Percentiles rank a stretch among this genome's conserved stretches.
phyloP scores from a whole-genome alignment of 148 eudicot genomes.

The Chenopodium quinoa region DNA sequence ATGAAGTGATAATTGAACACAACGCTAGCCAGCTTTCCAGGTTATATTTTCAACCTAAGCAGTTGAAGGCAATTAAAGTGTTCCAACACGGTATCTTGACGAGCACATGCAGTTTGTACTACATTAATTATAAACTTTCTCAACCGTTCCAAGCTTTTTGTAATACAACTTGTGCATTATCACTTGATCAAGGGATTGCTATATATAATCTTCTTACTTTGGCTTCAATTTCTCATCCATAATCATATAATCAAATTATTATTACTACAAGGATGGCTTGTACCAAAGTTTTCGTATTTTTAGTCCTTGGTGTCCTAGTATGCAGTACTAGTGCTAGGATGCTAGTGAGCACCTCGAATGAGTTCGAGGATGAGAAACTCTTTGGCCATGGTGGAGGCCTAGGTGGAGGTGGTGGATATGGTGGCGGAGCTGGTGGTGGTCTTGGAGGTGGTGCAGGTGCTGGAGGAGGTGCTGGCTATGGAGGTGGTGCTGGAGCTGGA shows the following conservation, averaged over 20 bases:
- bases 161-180: neutral
- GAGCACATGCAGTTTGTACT: conserved; percentile 9
- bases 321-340: conserved; percentile 27
- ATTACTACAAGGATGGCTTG: conserved; percentile 8
- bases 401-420: conserved; percentile 22
- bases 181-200: neutral
- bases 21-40: conserved; percentile 15
- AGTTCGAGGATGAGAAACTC: conserved; percentile 24
- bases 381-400: conserved; percentile 24
- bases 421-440: conserved; percentile 20
- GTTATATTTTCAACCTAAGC: conserved; percentile 19
- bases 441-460: conserved; percentile 8
- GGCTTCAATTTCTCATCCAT: conserved; percentile 17
- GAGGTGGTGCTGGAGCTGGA: conserved; percentile 10
- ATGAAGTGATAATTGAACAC: neutral
- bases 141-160: conserved; percentile 12
- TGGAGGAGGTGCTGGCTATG: conserved; percentile 20
- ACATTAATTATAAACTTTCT: conserved; percentile 16
- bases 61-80: conserved; percentile 24
- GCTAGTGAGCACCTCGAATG: neutral
- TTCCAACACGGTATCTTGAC: conserved; percentile 19
- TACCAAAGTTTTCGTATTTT: conserved; percentile 22
- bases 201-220: conserved; percentile 21
- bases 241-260: neutral
- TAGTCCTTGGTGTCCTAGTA: conserved; percentile 30